Percentiles rank a stretch among this genome's conserved stretches.
phyloP scores from a whole-genome alignment of 1,284 basidiomycete species.

The Takashimella koratensis region DNA sequence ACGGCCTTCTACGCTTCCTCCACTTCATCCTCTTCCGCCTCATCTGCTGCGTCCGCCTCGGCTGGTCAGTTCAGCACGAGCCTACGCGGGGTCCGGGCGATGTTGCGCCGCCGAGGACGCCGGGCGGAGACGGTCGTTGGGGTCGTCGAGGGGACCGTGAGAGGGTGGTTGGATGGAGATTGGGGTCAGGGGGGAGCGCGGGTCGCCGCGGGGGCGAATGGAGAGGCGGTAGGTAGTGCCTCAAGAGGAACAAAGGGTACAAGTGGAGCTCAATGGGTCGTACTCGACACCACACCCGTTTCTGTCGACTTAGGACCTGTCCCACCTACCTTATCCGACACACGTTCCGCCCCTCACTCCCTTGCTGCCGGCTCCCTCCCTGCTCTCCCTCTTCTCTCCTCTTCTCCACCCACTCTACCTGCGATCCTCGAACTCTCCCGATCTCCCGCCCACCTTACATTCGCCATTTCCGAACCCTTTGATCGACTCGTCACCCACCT shows the following conservation, averaged over 20 bases:
- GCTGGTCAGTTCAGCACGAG: conserved; percentile 42
- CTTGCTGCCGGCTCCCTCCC: conserved; percentile 21
- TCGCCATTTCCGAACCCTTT: conserved; percentile 41
- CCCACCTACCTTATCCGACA: background rate
- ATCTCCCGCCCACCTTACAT: conserved; percentile 42
- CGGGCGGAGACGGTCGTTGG: conserved; percentile 39
- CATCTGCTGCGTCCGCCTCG: conserved; percentile 12
- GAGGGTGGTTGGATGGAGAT: conserved; percentile 38
- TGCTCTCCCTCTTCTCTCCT: conserved; percentile 22
- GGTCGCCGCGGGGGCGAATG: conserved; percentile 3
- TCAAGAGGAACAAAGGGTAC: too few species aligned
- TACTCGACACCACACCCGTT: conserved; percentile 25
- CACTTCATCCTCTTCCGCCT: background rate
- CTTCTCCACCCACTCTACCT: conserved; percentile 9
- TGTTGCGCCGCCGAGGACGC: conserved; percentile 38
- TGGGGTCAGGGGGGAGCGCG: conserved; percentile 5
- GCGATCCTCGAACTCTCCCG: conserved; percentile 43
- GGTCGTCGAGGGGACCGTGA: conserved; percentile 31
- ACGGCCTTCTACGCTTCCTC: conserved; percentile 4
- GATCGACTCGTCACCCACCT: conserved; percentile 47
- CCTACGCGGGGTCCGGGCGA: conserved; percentile 42
- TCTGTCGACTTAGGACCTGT: conserved; percentile 14
- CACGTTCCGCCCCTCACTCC: conserved; percentile 31
- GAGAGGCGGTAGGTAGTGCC: too few species aligned
- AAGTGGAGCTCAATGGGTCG: conserved; percentile 24